A percentile compares a stretch with the other conserved stretches of the same genome.
Evolutionary conservation across 108 stramenopile species (phyloP).

Genomic region (Mayamaea pseudoterrestris): DNA sequence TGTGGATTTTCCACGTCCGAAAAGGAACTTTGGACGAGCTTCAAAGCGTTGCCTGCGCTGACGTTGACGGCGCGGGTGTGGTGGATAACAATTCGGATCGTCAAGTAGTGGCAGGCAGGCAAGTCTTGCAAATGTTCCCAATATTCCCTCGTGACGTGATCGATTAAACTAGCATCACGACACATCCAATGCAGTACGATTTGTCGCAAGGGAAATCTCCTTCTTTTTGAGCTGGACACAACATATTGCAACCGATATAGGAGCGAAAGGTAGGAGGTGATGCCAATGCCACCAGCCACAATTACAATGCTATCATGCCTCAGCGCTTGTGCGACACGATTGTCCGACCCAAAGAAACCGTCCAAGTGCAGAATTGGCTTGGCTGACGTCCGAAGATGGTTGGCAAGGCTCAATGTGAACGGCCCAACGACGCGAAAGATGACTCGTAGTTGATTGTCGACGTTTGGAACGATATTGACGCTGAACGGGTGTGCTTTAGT

Average conservation of each 20-base stretch:
- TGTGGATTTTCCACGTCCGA: too few species aligned
- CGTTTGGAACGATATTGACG: constrained; percentile 17
- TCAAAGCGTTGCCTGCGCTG: too few species aligned
- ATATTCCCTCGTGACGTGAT: constrained; percentile 29
- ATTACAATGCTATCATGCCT: constrained; percentile 30
- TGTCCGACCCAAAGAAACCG: constrained; percentile 25
- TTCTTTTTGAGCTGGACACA: background rate
- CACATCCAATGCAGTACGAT: constrained; percentile 50
- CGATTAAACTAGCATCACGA: constrained; percentile 32
- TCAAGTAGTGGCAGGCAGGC: background rate
- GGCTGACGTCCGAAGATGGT: background rate
- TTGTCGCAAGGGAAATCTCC: too few species aligned
- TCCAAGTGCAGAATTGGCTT: constrained; percentile 22
- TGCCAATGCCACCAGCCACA: constrained; percentile 49
- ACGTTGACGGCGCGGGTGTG: too few species aligned
- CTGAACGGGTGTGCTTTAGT: constrained; percentile 32
- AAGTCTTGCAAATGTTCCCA: constrained; percentile 10
- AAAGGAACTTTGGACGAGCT: too few species aligned
- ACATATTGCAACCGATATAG: constrained; percentile 2
- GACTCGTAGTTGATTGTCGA: constrained; percentile 16
- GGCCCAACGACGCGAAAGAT: constrained; percentile 29
- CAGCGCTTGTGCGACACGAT: constrained; percentile 16
- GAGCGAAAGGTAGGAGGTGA: constrained; percentile 40
- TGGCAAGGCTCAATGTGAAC: constrained; percentile 18
- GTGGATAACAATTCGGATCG: constrained; percentile 13